phyloP scores from a whole-genome alignment of 805 yeast genomes.

The Blastobotrys peoriensis region DNA sequence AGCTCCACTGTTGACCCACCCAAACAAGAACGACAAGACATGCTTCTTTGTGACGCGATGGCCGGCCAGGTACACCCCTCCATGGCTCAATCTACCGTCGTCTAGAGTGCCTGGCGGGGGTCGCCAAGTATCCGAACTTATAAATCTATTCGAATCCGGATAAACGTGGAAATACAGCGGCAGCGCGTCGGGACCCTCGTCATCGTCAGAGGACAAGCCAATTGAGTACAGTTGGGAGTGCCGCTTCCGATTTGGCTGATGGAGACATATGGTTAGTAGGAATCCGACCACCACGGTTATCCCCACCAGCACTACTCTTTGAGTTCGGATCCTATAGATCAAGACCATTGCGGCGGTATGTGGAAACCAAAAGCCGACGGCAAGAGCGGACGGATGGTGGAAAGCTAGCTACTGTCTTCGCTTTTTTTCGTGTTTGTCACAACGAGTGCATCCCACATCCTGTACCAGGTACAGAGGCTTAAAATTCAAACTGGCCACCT shows the following conservation, averaged over 20 bases:
- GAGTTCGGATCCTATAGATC: neutral
- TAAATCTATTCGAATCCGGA: conserved; percentile 24
- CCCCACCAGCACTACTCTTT: neutral
- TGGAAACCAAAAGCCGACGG: too few species aligned
- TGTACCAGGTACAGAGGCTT: too few species aligned
- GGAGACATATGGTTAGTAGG: too few species aligned
- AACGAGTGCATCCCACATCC: too few species aligned
- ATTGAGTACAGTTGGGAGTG: too few species aligned
- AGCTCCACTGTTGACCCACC: neutral
- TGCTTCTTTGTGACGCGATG: neutral
- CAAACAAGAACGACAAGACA: neutral
- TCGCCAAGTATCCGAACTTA: conserved; percentile 28
- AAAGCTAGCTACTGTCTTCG: too few species aligned
- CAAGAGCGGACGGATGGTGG: too few species aligned
- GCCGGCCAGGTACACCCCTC: neutral
- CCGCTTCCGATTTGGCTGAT: too few species aligned
- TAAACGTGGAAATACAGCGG: conserved; percentile 22
- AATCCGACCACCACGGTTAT: neutral
- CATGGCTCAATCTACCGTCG: neutral
- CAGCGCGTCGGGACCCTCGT: neutral
- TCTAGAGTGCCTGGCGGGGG: conserved; percentile 17
- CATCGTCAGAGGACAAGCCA: neutral
- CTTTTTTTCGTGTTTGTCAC: too few species aligned
- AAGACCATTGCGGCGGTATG: neutral
- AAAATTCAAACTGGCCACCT: too few species aligned